These are phyloP conservation scores for Mortierella sp. DNA, from an alignment of 371 early-diverging fungal genomes.

Conservation along the genomic window DNA sequence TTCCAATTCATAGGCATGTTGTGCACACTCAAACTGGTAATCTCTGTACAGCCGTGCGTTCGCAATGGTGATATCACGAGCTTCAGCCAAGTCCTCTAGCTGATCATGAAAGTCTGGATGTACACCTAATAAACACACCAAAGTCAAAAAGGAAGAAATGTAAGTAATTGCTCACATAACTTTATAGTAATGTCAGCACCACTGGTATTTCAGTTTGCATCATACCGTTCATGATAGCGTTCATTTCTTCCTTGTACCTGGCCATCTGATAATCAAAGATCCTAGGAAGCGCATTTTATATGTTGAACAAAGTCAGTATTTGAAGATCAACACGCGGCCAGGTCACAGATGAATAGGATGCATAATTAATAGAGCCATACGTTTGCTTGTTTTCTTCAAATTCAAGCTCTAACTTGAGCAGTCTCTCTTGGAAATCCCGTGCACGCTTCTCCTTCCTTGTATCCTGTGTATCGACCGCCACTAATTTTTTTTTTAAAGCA, in stretches of 20 bases:
- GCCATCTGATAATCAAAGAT: constrained; percentile 51
- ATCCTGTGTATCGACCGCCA: constrained; percentile 34
- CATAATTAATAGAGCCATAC: constrained; percentile 19
- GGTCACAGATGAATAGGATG: too few species aligned
- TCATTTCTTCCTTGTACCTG: constrained; percentile 55
- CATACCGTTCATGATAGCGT: constrained; percentile 50
- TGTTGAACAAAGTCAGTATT: not conserved
- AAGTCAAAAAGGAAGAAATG: not conserved
- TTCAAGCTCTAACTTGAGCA: constrained; percentile 48
- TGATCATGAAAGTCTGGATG: constrained; percentile 78
- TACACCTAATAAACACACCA: constrained; percentile 62
- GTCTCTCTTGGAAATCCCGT: constrained; percentile 52
- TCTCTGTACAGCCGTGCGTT: constrained; percentile 73
- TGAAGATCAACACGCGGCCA: not conserved
- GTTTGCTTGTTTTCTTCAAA: constrained; percentile 55
- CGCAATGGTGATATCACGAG: constrained; percentile 66
- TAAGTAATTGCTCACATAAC: not conserved
- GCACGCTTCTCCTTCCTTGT: constrained; percentile 39
- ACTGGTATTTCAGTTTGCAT: not conserved
- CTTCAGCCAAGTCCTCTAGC: constrained; percentile 67
- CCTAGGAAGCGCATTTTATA: constrained; percentile 7
- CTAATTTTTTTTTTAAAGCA: constrained; percentile 7
- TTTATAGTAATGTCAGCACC: not conserved
- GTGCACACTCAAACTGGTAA: constrained; percentile 78
- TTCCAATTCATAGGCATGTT: constrained; percentile 70